A percentile compares a stretch with the other conserved stretches of the same genome.
Evolutionary conservation across 495 filamentous ascomycete species (phyloP).

Genomic region (Cudoniella acicularis): DNA sequence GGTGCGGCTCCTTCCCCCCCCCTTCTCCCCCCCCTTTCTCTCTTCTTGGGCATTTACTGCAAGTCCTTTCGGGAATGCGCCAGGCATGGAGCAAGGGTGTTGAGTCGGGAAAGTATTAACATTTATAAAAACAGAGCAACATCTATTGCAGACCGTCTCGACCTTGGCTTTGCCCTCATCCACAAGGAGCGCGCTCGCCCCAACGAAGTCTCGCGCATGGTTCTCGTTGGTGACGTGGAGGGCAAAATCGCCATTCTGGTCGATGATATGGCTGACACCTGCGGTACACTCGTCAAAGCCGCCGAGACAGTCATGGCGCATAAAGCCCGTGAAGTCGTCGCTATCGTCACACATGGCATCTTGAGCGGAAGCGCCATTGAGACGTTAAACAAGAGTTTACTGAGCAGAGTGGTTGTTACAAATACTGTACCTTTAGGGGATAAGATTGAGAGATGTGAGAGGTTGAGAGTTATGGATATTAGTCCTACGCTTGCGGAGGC

Average conservation of each 20-base stretch:
- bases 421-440: slow-evolving; percentile 92
- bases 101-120: too few species aligned
- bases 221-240: slow-evolving; percentile 76
- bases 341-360: slow-evolving; percentile 95
- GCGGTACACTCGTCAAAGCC: slow-evolving; percentile 90
- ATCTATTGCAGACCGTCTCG: slow-evolving; percentile 91
- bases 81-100: too few species aligned
- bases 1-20: slow-evolving; percentile 48
- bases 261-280: slow-evolving; percentile 89
- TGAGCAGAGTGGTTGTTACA: slow-evolving; percentile 83
- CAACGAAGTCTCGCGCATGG: slow-evolving; percentile 96
- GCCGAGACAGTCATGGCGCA: slow-evolving; percentile 88
- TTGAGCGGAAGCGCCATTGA: slow-evolving; percentile 88
- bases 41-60: not conserved
- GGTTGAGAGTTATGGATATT: slow-evolving; percentile 88
- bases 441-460: slow-evolving; percentile 74
- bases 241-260: slow-evolving; percentile 54
- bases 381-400: slow-evolving; percentile 76
- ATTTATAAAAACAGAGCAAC: slow-evolving; percentile 64
- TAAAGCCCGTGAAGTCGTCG: slow-evolving; percentile 81
- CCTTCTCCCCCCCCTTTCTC: not conserved
- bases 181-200: slow-evolving; percentile 96
- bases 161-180: slow-evolving; percentile 95
- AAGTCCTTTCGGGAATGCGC: too few species aligned
- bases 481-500: slow-evolving; percentile 72